phyloP scores from a whole-genome alignment of 2,329 filamentous ascomycete species.

The Knufia petricola region DNA sequence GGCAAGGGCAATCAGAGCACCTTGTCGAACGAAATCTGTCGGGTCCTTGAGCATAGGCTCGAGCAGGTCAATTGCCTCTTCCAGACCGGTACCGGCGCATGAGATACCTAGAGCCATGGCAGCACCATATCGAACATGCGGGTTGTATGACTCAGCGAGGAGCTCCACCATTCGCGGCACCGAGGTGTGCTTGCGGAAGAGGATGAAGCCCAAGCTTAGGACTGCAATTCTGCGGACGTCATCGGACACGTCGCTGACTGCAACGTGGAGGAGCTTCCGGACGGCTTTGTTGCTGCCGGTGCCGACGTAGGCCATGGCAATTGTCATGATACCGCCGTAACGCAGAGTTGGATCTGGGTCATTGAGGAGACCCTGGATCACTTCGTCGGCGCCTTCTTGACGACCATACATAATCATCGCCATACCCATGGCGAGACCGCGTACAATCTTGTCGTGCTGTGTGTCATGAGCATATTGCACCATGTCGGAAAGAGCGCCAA shows the following conservation, averaged over 20 bases:
- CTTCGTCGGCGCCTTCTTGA: constrained; percentile 86
- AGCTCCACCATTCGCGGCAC: constrained; percentile 98
- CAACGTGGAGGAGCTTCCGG: constrained; percentile 85
- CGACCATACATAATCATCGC: constrained; percentile 96
- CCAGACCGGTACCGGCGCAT: constrained; percentile 88
- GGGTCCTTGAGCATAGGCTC: constrained; percentile 99
- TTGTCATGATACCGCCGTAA: constrained; percentile 98
- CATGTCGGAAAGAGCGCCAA: constrained; percentile 90
- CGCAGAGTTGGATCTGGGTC: constrained; percentile 88
- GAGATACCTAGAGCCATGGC: constrained; percentile 98
- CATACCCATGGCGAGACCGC: constrained; percentile 91
- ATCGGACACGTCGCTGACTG: constrained; percentile 95
- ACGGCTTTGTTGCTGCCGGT: constrained; percentile 98
- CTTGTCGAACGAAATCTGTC: constrained; percentile 94
- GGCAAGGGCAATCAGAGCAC: constrained; percentile 81
- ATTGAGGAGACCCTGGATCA: constrained; percentile 85
- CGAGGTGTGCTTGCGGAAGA: constrained; percentile 94
- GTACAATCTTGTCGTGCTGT: constrained; percentile 97
- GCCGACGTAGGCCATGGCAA: constrained; percentile 92
- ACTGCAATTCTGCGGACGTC: constrained; percentile 93
- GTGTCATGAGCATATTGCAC: constrained; percentile 96
- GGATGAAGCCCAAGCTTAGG: constrained; percentile 94
- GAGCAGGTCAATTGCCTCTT: constrained; percentile 90
- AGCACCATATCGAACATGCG: constrained; percentile 92
- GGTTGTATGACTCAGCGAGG: constrained; percentile 96